Evolutionary conservation across 257 asterid genomes (phyloP).

Genomic region (Plectranthus barbatus): DNA sequence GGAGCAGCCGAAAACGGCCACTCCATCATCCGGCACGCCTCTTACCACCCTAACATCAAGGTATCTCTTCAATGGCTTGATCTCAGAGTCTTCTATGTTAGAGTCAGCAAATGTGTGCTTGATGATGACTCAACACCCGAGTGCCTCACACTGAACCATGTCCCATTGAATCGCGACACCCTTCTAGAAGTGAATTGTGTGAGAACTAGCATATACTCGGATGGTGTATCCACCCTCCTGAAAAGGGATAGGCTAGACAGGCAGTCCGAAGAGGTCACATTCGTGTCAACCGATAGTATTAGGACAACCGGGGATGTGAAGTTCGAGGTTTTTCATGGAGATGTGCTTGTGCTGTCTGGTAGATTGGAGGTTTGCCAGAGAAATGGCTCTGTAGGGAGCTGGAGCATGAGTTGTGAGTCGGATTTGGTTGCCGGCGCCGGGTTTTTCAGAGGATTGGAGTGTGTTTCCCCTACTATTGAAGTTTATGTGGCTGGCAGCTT

Average conservation of each 20-base stretch:
- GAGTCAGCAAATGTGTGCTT: conserved; percentile 57
- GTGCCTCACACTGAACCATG: conserved; percentile 45
- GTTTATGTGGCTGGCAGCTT: conserved; percentile 68
- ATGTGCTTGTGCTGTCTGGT: conserved; percentile 44
- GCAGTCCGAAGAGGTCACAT: conserved; percentile 53
- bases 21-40: conserved; percentile 11
- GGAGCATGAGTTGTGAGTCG: conserved; percentile 53
- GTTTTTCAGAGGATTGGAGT: conserved; percentile 16
- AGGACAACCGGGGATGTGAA: conserved; percentile 52
- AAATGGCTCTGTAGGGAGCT: conserved; percentile 25
- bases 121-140: conserved; percentile 45
- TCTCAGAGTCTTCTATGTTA: conserved; percentile 55
- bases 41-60: conserved; percentile 23
- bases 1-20: conserved; percentile 34
- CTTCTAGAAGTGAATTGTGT: conserved; percentile 64
- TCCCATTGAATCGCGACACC: conserved; percentile 52
- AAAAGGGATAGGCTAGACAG: conserved; percentile 54
- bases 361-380: conserved; percentile 29
- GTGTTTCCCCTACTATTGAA: conserved; percentile 34
- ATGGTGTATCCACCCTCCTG: conserved; percentile 46
- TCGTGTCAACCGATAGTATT: conserved; percentile 56
- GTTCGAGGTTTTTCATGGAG: conserved; percentile 46
- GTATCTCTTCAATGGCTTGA: conserved; percentile 56
- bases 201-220: conserved; percentile 48
- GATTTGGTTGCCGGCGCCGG: conserved; percentile 32